A percentile compares a stretch with the other conserved stretches of the same genome.
Conservation (phyloP, 352 stramenopile genomes). For the Phytophthora tubulina region DNA sequence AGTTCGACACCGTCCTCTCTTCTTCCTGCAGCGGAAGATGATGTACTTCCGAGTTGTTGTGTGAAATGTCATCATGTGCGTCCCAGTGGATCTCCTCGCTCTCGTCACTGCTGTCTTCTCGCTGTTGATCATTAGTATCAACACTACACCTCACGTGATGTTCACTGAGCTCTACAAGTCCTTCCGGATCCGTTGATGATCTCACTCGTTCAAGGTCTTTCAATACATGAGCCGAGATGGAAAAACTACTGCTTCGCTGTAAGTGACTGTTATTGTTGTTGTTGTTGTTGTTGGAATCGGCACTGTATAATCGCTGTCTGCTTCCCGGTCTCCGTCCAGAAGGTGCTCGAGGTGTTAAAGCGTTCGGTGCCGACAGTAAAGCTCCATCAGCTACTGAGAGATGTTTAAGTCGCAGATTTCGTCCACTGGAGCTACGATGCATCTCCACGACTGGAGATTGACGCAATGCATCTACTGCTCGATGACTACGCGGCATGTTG, state of each 20-base stretch:
- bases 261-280: slow-evolving; percentile 33
- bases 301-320: slow-evolving; percentile 39
- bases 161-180: slow-evolving; percentile 32
- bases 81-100: slow-evolving; percentile 34
- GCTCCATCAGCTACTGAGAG: slow-evolving; percentile 46
- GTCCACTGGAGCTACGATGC: slow-evolving; percentile 62
- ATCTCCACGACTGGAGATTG: slow-evolving; percentile 48
- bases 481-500: slow-evolving; percentile 27
- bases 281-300: slow-evolving; percentile 30
- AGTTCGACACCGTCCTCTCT: slow-evolving; percentile 51
- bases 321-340: slow-evolving; percentile 42
- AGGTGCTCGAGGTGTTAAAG: slow-evolving; percentile 56
- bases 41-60: slow-evolving; percentile 28
- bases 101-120: slow-evolving; percentile 42
- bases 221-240: slow-evolving; percentile 60
- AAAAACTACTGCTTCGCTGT: slow-evolving; percentile 70
- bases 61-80: slow-evolving; percentile 21
- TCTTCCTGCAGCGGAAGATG: not conserved
- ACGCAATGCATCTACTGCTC: slow-evolving; percentile 35
- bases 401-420: slow-evolving; percentile 59
- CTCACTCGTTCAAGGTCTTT: slow-evolving; percentile 58
- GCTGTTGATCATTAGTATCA: slow-evolving; percentile 23
- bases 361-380: slow-evolving; percentile 45
- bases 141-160: slow-evolving; percentile 26
- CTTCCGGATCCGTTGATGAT: slow-evolving; percentile 29